These are phyloP conservation scores for Leucocoprinus sp. DNA, from an alignment of 768 basidiomycete species.

Conservation along the genomic window DNA sequence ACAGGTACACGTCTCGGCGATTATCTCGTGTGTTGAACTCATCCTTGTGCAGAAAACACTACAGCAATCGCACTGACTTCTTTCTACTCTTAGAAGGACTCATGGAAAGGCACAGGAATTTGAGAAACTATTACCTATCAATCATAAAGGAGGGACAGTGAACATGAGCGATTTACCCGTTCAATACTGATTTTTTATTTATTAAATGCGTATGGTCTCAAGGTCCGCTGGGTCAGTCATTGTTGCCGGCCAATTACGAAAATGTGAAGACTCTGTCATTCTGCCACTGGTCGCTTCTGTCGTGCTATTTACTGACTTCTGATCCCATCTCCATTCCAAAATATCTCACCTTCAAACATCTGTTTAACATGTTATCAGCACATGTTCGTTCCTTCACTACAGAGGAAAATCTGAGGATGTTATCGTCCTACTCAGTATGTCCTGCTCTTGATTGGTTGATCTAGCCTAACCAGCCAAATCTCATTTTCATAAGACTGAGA, in stretches of 20 bases:
- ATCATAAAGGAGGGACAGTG: conserved; percentile 81
- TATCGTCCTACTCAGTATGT: conserved; percentile 68
- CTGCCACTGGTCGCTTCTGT: conserved; percentile 72
- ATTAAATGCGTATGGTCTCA: no score
- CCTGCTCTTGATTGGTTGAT: conserved; percentile 63
- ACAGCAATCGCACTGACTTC: conserved; percentile 78
- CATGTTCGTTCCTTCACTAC: conserved; percentile 77
- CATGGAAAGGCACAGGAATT: conserved; percentile 88
- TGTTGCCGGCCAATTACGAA: conserved; percentile 42
- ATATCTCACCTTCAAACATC: conserved; percentile 60
- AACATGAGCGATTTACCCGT: conserved; percentile 13
- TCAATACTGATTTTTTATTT: no score
- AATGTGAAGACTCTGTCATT: conserved; percentile 56
- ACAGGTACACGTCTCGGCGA: conserved; percentile 44
- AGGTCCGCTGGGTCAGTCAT: conserved; percentile 50
- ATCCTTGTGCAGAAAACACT: conserved; percentile 64
- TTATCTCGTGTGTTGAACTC: not conserved
- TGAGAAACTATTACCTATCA: conserved; percentile 69
- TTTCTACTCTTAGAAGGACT: conserved; percentile 76
- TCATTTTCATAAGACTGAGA: conserved; percentile 85
- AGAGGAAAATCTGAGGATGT: conserved; percentile 70
- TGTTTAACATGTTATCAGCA: conserved; percentile 71
- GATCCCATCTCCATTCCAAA: conserved; percentile 62
- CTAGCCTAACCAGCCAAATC: conserved; percentile 65
- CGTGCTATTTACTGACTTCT: conserved; percentile 72